These are phyloP conservation scores for Phytomonas sp. DNA, from an alignment of 208 protist species.

Conservation along the genomic window DNA sequence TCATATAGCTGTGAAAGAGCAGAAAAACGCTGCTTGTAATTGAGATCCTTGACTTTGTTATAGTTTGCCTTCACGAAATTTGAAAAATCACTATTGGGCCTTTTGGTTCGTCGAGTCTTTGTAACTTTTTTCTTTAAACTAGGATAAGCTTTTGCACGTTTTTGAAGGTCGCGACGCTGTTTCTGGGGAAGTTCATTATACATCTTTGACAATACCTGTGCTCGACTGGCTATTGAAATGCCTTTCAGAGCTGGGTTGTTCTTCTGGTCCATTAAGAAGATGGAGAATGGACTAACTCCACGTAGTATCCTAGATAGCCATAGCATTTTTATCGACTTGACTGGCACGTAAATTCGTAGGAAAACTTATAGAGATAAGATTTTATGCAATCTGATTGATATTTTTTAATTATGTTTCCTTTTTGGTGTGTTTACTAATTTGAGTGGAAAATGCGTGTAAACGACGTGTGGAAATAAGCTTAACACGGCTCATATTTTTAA, in stretches of 20 bases:
- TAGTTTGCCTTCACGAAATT: constrained; percentile 75
- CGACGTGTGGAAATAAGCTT: not conserved
- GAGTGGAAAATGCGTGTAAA: not conserved
- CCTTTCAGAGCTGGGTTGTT: constrained; percentile 72
- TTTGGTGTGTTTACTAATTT: not conserved
- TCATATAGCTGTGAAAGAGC: constrained; percentile 77
- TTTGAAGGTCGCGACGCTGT: constrained; percentile 44
- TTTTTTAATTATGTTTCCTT: not conserved
- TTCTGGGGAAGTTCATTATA: constrained; percentile 64
- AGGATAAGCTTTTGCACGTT: constrained; percentile 54
- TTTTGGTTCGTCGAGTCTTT: constrained; percentile 13
- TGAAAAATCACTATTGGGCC: constrained; percentile 35
- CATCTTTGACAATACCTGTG: constrained; percentile 66
- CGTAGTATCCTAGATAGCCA: constrained; percentile 38
- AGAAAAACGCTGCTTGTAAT: constrained; percentile 53
- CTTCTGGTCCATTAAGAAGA: constrained; percentile 88
- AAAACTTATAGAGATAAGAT: not conserved
- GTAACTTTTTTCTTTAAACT: constrained; percentile 29
- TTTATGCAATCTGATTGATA: not conserved
- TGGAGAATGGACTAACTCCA: constrained; percentile 76
- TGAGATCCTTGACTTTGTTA: constrained; percentile 50
- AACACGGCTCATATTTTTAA: not conserved
- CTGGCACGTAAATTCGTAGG: not conserved
- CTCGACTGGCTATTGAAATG: constrained; percentile 51
- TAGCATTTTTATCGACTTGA: constrained; percentile 30